Conservation (phyloP, 495 filamentous ascomycete genomes). For the Aspergillus baeticus region DNA sequence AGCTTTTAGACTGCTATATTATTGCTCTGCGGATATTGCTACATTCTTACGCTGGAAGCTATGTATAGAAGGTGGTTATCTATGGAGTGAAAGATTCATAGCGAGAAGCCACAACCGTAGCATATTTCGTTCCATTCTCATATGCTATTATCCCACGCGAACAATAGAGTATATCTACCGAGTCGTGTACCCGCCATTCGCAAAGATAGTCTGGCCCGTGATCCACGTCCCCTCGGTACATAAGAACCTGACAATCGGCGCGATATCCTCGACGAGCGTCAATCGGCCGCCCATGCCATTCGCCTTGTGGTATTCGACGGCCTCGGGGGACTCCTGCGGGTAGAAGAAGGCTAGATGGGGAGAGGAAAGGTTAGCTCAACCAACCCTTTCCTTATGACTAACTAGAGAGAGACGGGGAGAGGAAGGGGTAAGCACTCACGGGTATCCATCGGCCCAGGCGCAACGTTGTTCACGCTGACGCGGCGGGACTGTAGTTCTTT, state of each 20-base stretch:
- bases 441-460: slow-evolving; percentile 42
- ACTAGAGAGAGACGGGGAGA: neutral
- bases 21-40: no score
- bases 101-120: no score
- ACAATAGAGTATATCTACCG: no score
- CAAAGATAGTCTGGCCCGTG: slow-evolving; percentile 42
- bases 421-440: slow-evolving; percentile 22
- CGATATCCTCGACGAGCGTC: slow-evolving; percentile 34
- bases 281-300: slow-evolving; percentile 34
- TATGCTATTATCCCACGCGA: no score
- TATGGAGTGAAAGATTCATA: no score
- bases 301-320: slow-evolving; percentile 32
- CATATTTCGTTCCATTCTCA: no score
- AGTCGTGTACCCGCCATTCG: slow-evolving; percentile 41
- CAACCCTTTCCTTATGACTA: no score
- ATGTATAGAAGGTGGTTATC: no score
- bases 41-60: no score
- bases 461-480: slow-evolving; percentile 37
- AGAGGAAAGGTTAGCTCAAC: neutral
- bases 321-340: slow-evolving; percentile 32
- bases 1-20: no score
- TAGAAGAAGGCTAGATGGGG: slow-evolving; percentile 40
- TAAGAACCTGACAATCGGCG: slow-evolving; percentile 37
- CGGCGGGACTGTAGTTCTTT: slow-evolving; percentile 38
- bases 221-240: slow-evolving; percentile 39